Conservation (phyloP, 768 basidiomycete genomes). For the Cystobasidium onofrii region DNA sequence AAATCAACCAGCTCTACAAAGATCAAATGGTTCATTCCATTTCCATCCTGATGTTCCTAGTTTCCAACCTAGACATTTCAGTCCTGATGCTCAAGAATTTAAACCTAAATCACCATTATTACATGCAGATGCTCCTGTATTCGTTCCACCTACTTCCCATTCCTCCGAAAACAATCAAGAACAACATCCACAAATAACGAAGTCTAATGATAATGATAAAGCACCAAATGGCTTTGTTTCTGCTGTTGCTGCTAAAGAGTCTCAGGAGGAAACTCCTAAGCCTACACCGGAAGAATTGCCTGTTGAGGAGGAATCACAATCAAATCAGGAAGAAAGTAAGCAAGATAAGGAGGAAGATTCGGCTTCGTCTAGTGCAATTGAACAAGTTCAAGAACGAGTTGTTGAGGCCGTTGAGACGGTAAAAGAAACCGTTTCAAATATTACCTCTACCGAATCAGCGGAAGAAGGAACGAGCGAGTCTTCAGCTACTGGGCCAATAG, state of each 20-base stretch:
- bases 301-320: not conserved
- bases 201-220: not conserved
- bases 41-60: constrained; percentile 6
- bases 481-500: not conserved
- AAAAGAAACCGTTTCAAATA: not conserved
- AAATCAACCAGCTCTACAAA: not conserved
- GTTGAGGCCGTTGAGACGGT: not conserved
- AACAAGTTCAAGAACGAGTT: not conserved
- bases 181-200: not conserved
- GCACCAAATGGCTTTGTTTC: not conserved
- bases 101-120: constrained; percentile 4
- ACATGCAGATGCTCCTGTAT: not conserved
- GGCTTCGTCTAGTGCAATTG: not conserved
- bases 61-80: constrained; percentile 7
- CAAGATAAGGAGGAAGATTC: too few species aligned
- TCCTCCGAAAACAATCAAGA: too few species aligned
- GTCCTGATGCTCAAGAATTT: constrained; percentile 6
- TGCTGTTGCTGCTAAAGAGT: not conserved
- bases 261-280: not conserved
- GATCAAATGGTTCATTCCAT: constrained; percentile 4
- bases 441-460: not conserved
- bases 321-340: not conserved
- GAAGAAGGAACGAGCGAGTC: not conserved
- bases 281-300: not conserved
- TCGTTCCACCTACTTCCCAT: not conserved